Conservation (phyloP, 1,139 yeast species). For the Sugiyamaella pinicola region DNA sequence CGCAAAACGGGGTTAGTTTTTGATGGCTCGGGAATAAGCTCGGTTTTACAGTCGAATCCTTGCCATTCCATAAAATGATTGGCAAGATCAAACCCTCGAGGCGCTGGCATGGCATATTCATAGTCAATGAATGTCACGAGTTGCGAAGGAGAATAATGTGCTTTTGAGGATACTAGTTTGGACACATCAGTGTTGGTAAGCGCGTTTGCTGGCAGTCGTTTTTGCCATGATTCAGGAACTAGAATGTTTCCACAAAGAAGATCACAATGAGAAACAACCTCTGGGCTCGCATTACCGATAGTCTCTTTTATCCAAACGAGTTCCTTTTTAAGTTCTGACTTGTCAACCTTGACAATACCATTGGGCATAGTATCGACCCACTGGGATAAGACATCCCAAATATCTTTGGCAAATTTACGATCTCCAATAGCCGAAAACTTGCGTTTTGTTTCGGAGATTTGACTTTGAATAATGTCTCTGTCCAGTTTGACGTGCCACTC, state of each 20-base stretch:
- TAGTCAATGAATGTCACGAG: constrained; percentile 69
- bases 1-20: constrained; percentile 50
- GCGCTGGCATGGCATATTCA: constrained; percentile 79
- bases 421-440: constrained; percentile 13
- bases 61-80: constrained; percentile 89
- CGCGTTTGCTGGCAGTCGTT: not conserved
- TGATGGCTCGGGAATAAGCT: constrained; percentile 59
- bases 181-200: constrained; percentile 1
- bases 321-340: constrained; percentile 51
- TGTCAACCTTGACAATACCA: constrained; percentile 32
- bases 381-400: constrained; percentile 62
- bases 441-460: constrained; percentile 33
- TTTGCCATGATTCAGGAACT: constrained; percentile 50
- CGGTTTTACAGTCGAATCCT: constrained; percentile 71
- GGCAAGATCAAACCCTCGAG: constrained; percentile 82
- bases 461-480: constrained; percentile 52
- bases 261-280: constrained; percentile 72
- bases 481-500: constrained; percentile 63
- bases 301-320: constrained; percentile 55
- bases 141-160: constrained; percentile 44
- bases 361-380: constrained; percentile 66
- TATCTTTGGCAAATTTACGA: constrained; percentile 39
- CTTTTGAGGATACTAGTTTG: constrained; percentile 3
- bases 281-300: constrained; percentile 44
- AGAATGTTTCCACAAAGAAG: constrained; percentile 72